Evolutionary conservation across 805 yeast species (phyloP).

Genomic region (Starmerella stigmatis): DNA sequence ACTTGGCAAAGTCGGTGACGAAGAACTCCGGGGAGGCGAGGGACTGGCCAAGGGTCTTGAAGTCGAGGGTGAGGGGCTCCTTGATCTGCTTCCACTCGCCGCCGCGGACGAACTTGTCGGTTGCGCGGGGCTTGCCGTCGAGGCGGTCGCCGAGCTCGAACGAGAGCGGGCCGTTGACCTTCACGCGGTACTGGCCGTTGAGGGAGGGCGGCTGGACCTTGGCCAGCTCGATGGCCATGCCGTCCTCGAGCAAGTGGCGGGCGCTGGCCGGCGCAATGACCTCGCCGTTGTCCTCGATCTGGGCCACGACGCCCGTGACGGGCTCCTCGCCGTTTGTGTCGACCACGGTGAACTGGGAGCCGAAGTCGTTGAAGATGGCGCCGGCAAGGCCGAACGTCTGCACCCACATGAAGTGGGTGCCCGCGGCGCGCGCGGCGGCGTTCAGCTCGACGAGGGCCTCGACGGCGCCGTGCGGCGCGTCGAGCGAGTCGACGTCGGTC

Average conservation of each 20-base stretch:
- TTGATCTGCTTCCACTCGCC: slow-evolving; percentile 91
- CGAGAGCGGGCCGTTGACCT: slow-evolving; percentile 90
- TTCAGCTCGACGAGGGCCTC: slow-evolving; percentile 70
- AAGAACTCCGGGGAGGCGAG: slow-evolving; percentile 67
- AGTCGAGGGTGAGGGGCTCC: slow-evolving; percentile 56
- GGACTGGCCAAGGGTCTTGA: slow-evolving; percentile 55
- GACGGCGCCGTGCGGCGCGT: slow-evolving; percentile 28
- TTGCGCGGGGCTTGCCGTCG: slow-evolving; percentile 40
- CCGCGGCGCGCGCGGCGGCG: slow-evolving; percentile 58
- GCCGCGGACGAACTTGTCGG: slow-evolving; percentile 51
- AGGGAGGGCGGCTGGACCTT: slow-evolving; percentile 78
- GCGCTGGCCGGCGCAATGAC: slow-evolving; percentile 89
- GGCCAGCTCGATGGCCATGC: slow-evolving; percentile 73
- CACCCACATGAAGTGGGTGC: slow-evolving; percentile 70
- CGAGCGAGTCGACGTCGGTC: slow-evolving; percentile 53
- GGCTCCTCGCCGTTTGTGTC: slow-evolving; percentile 95
- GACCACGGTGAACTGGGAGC: slow-evolving; percentile 62
- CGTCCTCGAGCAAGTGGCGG: slow-evolving; percentile 90
- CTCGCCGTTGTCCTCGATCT: slow-evolving; percentile 75
- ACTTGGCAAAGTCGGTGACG: slow-evolving; percentile 83
- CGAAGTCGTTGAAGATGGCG: slow-evolving; percentile 80
- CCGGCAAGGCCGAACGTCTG: slow-evolving; percentile 86
- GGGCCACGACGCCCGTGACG: slow-evolving; percentile 72
- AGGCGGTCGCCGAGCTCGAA: slow-evolving; percentile 52
- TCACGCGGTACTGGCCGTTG: slow-evolving; percentile 61